Percentiles rank a stretch among this genome's conserved stretches.
Evolutionary conservation across 2,329 filamentous ascomycete species (phyloP).

Genomic region (Neurospora sp.): DNA sequence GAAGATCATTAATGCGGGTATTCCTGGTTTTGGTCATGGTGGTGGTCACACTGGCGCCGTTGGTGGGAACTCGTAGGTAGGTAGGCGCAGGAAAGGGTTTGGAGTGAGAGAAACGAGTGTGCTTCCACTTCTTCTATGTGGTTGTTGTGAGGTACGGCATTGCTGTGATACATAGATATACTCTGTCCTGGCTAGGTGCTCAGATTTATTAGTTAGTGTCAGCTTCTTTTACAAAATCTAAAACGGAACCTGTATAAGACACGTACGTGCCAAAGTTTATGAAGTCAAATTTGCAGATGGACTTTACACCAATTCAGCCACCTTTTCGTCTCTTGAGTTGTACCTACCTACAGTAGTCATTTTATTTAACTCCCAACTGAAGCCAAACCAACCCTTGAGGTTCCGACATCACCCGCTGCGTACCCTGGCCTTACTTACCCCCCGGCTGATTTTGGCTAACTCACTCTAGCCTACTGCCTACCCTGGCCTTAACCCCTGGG

Average conservation of each 20-base stretch:
- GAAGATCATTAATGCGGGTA: slow-evolving; percentile 41
- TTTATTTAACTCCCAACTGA: background rate
- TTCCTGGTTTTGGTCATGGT: background rate
- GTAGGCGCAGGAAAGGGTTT: background rate
- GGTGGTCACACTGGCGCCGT: background rate
- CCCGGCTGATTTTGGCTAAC: background rate
- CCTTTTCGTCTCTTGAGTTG: background rate
- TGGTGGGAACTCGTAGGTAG: background rate
- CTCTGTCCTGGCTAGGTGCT: no score
- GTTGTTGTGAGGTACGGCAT: background rate
- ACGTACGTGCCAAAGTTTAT: background rate
- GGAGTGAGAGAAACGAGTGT: background rate
- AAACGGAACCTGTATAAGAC: background rate
- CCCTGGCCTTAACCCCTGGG: background rate
- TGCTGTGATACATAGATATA: background rate
- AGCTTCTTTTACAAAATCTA: background rate
- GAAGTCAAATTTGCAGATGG: background rate
- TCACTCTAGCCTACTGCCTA: background rate
- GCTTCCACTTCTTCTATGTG: background rate
- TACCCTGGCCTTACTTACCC: background rate
- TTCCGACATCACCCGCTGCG: background rate
- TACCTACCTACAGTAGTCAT: background rate
- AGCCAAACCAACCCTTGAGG: background rate
- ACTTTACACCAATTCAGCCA: background rate
- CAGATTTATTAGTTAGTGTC: no score